A percentile compares a stretch with the other conserved stretches of the same genome.
Evolutionary conservation across 1,139 yeast genomes (phyloP).

Genomic region (Yamadazyma aaseri): DNA sequence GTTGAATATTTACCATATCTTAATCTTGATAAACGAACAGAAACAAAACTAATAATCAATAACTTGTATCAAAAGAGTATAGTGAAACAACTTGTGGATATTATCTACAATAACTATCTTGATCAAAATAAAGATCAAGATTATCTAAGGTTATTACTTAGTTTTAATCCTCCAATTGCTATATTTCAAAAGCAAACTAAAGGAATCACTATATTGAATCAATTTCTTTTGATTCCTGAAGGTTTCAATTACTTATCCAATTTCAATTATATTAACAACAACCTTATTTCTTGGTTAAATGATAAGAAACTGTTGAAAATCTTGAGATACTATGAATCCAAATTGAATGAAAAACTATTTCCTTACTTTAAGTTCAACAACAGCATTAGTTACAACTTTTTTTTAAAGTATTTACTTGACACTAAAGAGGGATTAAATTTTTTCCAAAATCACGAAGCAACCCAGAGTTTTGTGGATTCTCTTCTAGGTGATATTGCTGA

Average conservation of each 20-base stretch:
- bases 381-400: constrained; percentile 23
- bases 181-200: constrained; percentile 23
- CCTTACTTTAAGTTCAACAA: constrained; percentile 23
- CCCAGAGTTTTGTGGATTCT: constrained; percentile 24
- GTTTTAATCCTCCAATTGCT: constrained; percentile 30
- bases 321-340: constrained; percentile 13
- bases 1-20: constrained; percentile 14
- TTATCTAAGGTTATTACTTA: constrained; percentile 21
- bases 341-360: constrained; percentile 18
- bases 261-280: constrained; percentile 31
- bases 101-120: constrained; percentile 18
- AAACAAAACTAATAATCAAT: constrained; percentile 53
- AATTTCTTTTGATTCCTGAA: constrained; percentile 27
- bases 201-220: constrained; percentile 29
- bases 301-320: constrained; percentile 12
- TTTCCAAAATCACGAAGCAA: constrained; percentile 26
- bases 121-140: constrained; percentile 19
- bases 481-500: constrained; percentile 23
- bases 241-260: constrained; percentile 40
- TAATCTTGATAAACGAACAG: constrained; percentile 36
- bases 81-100: constrained; percentile 50
- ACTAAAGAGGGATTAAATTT: constrained; percentile 74
- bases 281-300: constrained; percentile 31
- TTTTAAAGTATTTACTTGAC: constrained; percentile 75
- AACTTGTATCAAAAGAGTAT: constrained; percentile 50